These are phyloP conservation scores for Phytophthora tentaculata DNA, from an alignment of 352 stramenopile genomes.

Conservation along the genomic window DNA sequence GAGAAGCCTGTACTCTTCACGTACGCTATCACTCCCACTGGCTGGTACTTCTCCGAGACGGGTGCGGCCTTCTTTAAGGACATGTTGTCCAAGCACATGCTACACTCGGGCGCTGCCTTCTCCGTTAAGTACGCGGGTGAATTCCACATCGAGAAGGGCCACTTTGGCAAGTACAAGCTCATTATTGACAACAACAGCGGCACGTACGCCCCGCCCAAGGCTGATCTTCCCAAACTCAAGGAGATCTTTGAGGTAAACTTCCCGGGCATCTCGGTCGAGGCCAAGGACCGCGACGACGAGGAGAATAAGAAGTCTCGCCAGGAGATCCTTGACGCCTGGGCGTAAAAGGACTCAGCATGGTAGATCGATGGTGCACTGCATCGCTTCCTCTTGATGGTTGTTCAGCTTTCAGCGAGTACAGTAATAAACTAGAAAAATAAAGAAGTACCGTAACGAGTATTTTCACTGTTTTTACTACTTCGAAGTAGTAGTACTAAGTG, in stretches of 20 bases:
- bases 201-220: constrained; percentile 45
- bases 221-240: constrained; percentile 37
- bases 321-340: constrained; percentile 45
- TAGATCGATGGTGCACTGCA: too few relatives aligned
- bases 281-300: constrained; percentile 31
- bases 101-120: constrained; percentile 37
- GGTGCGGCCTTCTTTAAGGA: constrained; percentile 52
- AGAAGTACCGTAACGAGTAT: too few relatives aligned
- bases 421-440: too few relatives aligned
- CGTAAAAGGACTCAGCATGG: constrained; percentile 9
- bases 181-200: constrained; percentile 55
- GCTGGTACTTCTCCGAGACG: constrained; percentile 56
- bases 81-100: constrained; percentile 56
- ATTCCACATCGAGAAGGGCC: constrained; percentile 40
- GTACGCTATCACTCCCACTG: constrained; percentile 41
- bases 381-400: too few relatives aligned
- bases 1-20: constrained; percentile 48
- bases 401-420: too few relatives aligned
- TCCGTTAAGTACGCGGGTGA: constrained; percentile 46
- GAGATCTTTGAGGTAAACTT: constrained; percentile 48
- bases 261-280: constrained; percentile 34
- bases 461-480: too few relatives aligned
- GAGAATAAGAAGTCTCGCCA: constrained; percentile 35
- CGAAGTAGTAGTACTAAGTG: too few relatives aligned
- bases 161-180: constrained; percentile 39